Base-by-base conservation (phyloP, 1,139 yeast genomes). In the Geotrichum europaeum region DNA sequence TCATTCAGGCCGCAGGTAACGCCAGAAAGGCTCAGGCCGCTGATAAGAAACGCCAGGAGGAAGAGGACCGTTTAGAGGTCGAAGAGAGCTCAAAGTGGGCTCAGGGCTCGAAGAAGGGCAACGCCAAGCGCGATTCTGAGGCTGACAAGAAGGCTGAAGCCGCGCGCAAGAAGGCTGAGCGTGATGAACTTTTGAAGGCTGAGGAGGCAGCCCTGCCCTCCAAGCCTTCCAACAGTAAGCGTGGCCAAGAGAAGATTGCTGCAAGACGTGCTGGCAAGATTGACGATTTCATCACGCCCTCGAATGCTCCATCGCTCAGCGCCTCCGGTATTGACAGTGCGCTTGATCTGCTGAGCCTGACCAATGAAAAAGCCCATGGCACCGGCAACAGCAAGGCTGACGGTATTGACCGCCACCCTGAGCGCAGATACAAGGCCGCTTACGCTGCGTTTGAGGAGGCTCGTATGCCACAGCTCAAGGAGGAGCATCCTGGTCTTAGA, bases 391-490 rank as follows among this genome's bases (percentile, higher is more conserved):
- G 79, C 55, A 80, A 77, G 61, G 77, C 79, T 65, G 87, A 84
- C 70, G 89, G 85, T 62, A 78, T 89, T 61, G 96, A 89, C 66
- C 85, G 90, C 73, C 96, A 89, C 68, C 96, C 96, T 10, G 96
- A 89, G 76, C 82, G 96, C 74, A 82, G 96, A 72, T 88, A 86
- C 73, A 89, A 89, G 77, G 91, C 95, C 20, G 96, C 96, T 0
- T 79, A 79, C 64, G 80, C 83, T 13, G 91, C 89, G 0, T 89
- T 75, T 68, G 91, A 89, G 69, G 94, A 86, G 65, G 77, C 79
- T 62, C 81, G 95, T 69, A 72, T 87, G 57, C 95, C 96, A 9
- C 90, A 86, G 69, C 66, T 86, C 62, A 85, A 86, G 74, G 79
- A 83, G 70, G 96, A 89, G 72, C 79, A 86, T 67, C 92, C 94